phyloP scores from a whole-genome alignment of 305 asterid species.

The Stenogyne calaminthoides region DNA sequence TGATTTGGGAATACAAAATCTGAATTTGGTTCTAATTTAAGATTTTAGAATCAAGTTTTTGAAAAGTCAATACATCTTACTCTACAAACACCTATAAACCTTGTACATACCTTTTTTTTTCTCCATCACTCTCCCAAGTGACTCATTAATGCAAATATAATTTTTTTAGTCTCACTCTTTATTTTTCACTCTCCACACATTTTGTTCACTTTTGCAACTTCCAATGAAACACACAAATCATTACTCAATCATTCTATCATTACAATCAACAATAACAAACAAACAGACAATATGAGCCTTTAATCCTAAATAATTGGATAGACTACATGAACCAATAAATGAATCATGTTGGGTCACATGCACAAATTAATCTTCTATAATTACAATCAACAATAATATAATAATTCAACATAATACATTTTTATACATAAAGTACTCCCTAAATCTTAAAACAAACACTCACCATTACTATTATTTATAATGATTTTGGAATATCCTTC shows the following conservation, averaged over 20 bases:
- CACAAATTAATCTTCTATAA: too few species aligned
- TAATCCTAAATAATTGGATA: too few species aligned
- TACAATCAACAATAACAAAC: too few species aligned
- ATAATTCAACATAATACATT: not conserved
- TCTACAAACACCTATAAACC: not conserved
- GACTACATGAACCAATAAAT: too few species aligned
- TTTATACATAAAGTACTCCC: not conserved
- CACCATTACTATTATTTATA: too few species aligned
- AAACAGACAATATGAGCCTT: too few species aligned
- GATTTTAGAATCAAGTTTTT: not conserved
- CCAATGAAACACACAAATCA: too few species aligned
- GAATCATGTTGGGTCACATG: too few species aligned
- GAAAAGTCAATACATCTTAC: not conserved
- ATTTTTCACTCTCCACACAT: not conserved
- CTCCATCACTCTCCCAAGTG: not conserved
- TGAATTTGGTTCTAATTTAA: not conserved
- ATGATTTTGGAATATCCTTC: not conserved
- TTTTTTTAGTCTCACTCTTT: too few species aligned
- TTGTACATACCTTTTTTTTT: not conserved
- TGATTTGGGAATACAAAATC: not conserved
- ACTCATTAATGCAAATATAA: too few species aligned
- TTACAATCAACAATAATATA: not conserved
- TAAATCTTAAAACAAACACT: too few species aligned
- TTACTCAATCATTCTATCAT: too few species aligned
- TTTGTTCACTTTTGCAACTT: not conserved